Percentiles rank a stretch among this genome's conserved stretches.
phyloP scores from a whole-genome alignment of 169 alveolate species.

The Eimeria necatrix region DNA sequence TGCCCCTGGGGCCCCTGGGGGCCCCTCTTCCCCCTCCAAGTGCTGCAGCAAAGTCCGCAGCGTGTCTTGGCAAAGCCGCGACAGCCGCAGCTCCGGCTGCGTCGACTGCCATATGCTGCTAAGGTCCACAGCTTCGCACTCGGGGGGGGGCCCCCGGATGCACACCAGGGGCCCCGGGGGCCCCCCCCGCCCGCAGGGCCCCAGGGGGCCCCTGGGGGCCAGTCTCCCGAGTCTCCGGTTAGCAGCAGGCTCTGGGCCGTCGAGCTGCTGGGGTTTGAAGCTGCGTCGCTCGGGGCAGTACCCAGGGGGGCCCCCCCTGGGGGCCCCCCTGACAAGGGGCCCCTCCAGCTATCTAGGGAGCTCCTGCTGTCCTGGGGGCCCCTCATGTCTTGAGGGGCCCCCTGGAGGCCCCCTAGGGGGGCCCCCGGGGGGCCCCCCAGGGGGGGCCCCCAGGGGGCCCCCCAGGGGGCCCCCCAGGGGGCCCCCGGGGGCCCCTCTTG shows the following conservation, averaged over 20 bases:
- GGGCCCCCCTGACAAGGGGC: not conserved
- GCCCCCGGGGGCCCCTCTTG: no score
- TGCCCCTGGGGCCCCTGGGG: not conserved
- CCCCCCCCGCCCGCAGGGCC: not conserved
- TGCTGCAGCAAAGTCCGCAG: conserved; percentile 42
- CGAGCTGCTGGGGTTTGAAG: no score
- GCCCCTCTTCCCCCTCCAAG: not conserved
- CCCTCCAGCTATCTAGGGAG: no score
- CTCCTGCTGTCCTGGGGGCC: not conserved
- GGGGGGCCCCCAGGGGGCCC: no score
- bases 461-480: no score
- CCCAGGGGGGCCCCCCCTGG: not conserved
- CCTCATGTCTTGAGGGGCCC: not conserved
- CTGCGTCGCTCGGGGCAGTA: not conserved
- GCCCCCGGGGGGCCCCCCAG: no score
- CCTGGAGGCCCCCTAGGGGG: no score
- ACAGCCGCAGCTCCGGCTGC: conserved; percentile 43
- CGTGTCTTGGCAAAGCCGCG: conserved; percentile 14
- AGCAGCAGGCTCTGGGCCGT: no score
- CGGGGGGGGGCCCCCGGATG: no score
- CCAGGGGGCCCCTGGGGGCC: not conserved
- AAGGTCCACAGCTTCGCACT: not conserved
- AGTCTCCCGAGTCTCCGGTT: no score
- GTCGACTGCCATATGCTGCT: not conserved
- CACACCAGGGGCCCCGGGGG: not conserved